Evolutionary conservation across 139 green algal species (phyloP).

Genomic region (Chlamydomonas incerta): DNA sequence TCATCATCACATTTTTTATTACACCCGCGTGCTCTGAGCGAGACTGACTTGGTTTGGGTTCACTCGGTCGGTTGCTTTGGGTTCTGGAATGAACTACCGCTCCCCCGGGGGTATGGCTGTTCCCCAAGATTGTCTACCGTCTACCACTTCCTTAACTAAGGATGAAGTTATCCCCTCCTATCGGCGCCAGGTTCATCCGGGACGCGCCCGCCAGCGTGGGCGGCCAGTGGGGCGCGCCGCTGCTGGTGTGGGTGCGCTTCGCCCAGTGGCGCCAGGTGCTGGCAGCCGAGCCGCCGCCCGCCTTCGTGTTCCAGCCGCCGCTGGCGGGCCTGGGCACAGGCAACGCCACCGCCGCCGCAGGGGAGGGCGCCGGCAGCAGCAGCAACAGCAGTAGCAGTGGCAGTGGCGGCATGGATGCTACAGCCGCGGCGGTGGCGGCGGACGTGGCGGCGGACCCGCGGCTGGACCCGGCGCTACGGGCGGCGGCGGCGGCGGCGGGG

Average conservation of each 20-base stretch:
- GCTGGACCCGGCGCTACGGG: not conserved
- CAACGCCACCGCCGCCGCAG: not conserved
- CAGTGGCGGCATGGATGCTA: no score
- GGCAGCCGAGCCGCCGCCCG: not conserved
- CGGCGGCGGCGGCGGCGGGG: not conserved
- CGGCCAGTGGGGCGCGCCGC: not conserved
- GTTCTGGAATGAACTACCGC: no score
- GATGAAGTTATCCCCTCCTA: no score
- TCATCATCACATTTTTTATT: no score
- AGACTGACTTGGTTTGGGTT: no score
- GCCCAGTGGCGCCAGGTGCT: not conserved
- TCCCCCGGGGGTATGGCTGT: no score
- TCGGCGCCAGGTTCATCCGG: conserved; percentile 3
- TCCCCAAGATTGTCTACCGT: no score
- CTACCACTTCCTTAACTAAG: no score
- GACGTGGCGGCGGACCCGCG: not conserved
- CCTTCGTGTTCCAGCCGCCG: not conserved
- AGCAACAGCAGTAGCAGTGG: no score
- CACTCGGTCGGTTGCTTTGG: no score
- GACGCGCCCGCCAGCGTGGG: conserved; percentile 7
- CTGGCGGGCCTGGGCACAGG: not conserved
- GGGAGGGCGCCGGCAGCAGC: no score
- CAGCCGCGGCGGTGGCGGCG: not conserved
- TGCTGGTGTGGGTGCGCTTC: conserved; percentile 4
- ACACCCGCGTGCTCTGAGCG: no score